Base-by-base conservation (phyloP, 2,329 filamentous ascomycete species). In the Trichoderma sp. region DNA sequence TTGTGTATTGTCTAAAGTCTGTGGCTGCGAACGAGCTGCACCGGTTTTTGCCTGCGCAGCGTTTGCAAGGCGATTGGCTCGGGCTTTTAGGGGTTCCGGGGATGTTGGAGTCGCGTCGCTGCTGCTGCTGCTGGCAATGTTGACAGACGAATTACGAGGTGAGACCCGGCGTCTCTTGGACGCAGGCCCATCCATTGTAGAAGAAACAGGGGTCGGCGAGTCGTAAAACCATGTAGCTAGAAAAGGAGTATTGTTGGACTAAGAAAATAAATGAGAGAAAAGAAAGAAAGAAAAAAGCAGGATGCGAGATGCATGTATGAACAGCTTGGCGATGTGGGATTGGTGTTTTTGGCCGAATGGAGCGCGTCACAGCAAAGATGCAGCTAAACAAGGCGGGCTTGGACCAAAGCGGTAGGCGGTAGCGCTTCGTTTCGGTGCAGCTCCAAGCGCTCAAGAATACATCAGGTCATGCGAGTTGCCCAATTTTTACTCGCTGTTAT, bases 41-140 rank as follows among this genome's bases (percentile, higher is more conserved):
- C 91, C 93, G 14, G 91, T 87, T 80, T 88, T 90, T 0, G 91
- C 93, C 0, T 92, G 91, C n/a, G 91, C 93, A 72, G 89, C 89
- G 80, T 91, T 93, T 1, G 91, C 93, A 1, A 89, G 87, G 1
- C 87, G 87, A 64, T 80, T 80, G 38, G 82, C 75, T 78, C 81
- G 45, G 80, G 79, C 38, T 71, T 75, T 53, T 76, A 79, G 18
- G 29, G 41, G n/a, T 18, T 75, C 65, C 77, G 78, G 41, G 21
- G 63, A 64, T 77, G 50, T 75, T 6, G 75, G 78, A 21, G 78
- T 79, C 67, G 78, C 79, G 74, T 79, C 80, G 66, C 59, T 64
- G 69, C 79, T 79, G 66, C 59, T 56, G 69, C 79, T 79, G 78
- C 86, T 79, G 77, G 86, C 80, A 68, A 74, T 66, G 75, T 77